phyloP scores from a whole-genome alignment of 2,329 filamentous ascomycete species.

The Trichoderma atrobrunneum region DNA sequence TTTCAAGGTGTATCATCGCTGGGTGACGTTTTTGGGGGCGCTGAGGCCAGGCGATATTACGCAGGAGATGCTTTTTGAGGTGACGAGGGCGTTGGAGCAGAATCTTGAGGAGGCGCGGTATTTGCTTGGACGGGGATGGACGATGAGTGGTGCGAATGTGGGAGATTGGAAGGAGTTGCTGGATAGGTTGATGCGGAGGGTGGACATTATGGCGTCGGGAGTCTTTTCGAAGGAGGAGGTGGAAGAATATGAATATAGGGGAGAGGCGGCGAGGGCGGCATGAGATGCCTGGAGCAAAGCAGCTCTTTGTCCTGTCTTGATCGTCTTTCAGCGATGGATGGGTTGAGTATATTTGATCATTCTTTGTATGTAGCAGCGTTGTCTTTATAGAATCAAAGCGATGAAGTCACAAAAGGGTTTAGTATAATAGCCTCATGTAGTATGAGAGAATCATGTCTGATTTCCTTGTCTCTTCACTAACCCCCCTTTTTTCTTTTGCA shows the following conservation, averaged over 20 bases:
- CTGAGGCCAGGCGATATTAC: background rate
- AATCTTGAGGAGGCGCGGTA: background rate
- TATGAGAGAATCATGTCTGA: background rate
- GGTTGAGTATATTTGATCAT: background rate
- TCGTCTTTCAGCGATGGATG: background rate
- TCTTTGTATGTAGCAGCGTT: background rate
- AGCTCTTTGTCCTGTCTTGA: background rate
- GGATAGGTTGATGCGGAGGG: background rate
- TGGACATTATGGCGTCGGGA: background rate
- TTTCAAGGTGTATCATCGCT: background rate
- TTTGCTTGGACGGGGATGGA: background rate
- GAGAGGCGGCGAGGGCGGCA: background rate
- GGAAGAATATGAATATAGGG: fast-evolving
- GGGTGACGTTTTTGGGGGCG: background rate
- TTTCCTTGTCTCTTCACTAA: background rate
- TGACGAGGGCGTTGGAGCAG: background rate
- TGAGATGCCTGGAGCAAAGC: background rate
- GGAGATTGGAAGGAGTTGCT: background rate
- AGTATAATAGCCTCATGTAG: background rate
- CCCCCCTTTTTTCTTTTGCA: background rate
- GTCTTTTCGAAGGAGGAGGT: background rate
- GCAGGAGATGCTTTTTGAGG: background rate
- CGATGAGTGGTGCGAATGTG: background rate
- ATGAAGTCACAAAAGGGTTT: background rate
- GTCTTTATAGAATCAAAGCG: background rate